Percentiles rank a stretch among this genome's conserved stretches.
phyloP scores from a whole-genome alignment of 169 alveolate species.

The Eimeria maxima region DNA sequence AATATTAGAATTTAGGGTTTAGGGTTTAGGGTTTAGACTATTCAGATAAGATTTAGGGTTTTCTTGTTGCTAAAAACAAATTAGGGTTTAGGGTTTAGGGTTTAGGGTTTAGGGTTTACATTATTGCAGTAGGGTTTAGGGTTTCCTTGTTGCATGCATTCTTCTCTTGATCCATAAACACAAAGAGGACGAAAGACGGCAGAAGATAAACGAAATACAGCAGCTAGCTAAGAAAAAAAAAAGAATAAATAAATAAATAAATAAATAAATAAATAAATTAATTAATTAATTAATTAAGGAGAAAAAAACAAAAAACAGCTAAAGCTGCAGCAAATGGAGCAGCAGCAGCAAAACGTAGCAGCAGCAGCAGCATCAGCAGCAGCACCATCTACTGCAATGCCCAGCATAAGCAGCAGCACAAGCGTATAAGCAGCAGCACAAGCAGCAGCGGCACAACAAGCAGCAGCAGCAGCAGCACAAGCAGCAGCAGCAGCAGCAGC shows the following conservation, averaged over 20 bases:
- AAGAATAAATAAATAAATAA: no score
- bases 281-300: no score
- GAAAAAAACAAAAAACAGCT: no score
- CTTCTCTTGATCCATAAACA: neutral
- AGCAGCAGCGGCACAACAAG: no score
- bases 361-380: neutral
- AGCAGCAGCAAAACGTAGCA: constrained; percentile 35
- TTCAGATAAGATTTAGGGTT: neutral
- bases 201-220: neutral
- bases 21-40: neutral
- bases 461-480: neutral
- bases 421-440: no score
- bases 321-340: constrained; percentile 47
- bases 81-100: neutral
- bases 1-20: neutral
- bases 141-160: neutral
- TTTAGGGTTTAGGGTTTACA: neutral
- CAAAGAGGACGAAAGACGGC: neutral
- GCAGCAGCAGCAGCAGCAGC: neutral
- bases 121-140: neutral
- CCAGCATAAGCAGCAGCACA: no score
- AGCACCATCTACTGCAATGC: no score
- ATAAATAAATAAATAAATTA: no score
- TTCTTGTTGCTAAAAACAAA: neutral
- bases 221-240: no score